Conservation (phyloP, 495 filamentous ascomycete genomes). For the Collariella sp. region DNA sequence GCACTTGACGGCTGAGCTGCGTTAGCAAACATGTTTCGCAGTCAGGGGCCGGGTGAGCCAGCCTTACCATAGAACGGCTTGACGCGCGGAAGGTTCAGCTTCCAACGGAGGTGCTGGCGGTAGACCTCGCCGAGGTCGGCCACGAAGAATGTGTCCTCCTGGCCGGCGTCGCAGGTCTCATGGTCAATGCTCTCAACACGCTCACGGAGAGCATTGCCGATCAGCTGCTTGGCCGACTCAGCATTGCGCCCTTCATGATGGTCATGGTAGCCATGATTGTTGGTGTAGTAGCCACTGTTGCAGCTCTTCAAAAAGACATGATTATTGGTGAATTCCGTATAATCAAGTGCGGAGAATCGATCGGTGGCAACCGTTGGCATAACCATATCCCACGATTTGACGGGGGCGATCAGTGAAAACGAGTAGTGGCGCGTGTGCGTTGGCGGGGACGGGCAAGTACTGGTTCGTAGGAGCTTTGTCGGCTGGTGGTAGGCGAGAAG, state of each 20-base stretch:
- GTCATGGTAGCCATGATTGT: slow-evolving; percentile 19
- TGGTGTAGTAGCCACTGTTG: slow-evolving; percentile 30
- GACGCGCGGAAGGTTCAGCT: slow-evolving; percentile 82
- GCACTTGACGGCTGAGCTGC: slow-evolving; percentile 78
- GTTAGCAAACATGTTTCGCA: slow-evolving; percentile 2
- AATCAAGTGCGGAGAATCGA: slow-evolving; percentile 31
- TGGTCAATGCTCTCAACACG: slow-evolving; percentile 75
- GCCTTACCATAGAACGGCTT: slow-evolving; percentile 90
- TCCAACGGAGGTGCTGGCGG: slow-evolving; percentile 97
- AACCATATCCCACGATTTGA: slow-evolving; percentile 42
- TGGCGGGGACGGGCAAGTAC: not conserved
- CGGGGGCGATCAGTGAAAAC: slow-evolving; percentile 7
- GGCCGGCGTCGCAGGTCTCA: slow-evolving; percentile 76
- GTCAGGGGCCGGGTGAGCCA: not conserved
- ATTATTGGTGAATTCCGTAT: slow-evolving; percentile 36
- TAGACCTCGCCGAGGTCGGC: slow-evolving; percentile 97
- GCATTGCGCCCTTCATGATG: slow-evolving; percentile 27
- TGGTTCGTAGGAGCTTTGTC: not conserved
- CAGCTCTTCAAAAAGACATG: slow-evolving; percentile 36
- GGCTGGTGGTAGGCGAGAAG: not conserved
- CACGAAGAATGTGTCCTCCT: slow-evolving; percentile 96
- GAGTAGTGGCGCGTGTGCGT: slow-evolving; percentile 2
- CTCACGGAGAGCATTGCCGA: slow-evolving; percentile 70
- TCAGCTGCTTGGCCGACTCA: slow-evolving; percentile 48
- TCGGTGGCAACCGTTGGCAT: slow-evolving; percentile 46